Base-by-base conservation (phyloP, 2,329 filamentous ascomycete species). In the Dactylellina cionopaga region DNA sequence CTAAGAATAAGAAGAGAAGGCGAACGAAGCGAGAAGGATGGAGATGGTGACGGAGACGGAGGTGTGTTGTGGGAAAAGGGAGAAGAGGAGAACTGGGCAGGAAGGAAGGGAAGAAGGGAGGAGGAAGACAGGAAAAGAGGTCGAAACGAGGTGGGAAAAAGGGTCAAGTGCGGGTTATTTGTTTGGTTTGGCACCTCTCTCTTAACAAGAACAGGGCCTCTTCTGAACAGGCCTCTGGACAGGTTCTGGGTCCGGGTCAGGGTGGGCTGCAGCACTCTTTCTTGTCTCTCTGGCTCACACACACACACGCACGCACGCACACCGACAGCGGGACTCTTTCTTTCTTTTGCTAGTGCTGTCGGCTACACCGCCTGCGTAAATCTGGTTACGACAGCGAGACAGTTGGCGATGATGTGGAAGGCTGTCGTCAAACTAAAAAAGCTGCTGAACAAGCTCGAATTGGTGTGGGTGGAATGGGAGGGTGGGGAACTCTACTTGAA, bases 1-100 rank as follows among this genome's bases (percentile, higher is more conserved):
- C 76, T 76, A 81, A 82, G 81, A 80, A 81, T 79, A 80, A 81
- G 81, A 83, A 83, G 78, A 79, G 79, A 79, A 79, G 22, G 29
- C 31, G 77, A 55, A 33, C 52, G 52, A 58, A 62, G 17, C 37
- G 60, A 31, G 27, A 24, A 22, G 17, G 51, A 15, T 5, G n/a
- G 39, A 52, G 59, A 31, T 47, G 65, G 62, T 59, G 58, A 59
- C 44, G 78, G 78, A 77, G 75, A 75, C 78, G 77, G 80, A 80
- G 78, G 80, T 80, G 82, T 62, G 72, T 58, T 51, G 66, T 33
- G 52, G 41, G 41, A 49, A 44, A 46, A 59, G 31, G 74, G 75
- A 64, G 77, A 79, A 78, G 77, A 76, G 76, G 77, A 77, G 72
- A 76, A 72, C 73, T 74, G 74, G 76, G 74, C 74, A 74, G 56